A percentile compares a stretch with the other conserved stretches of the same genome.
Conservation (phyloP, 2,329 filamentous ascomycete genomes). For the Amauroascus verrucosus region DNA sequence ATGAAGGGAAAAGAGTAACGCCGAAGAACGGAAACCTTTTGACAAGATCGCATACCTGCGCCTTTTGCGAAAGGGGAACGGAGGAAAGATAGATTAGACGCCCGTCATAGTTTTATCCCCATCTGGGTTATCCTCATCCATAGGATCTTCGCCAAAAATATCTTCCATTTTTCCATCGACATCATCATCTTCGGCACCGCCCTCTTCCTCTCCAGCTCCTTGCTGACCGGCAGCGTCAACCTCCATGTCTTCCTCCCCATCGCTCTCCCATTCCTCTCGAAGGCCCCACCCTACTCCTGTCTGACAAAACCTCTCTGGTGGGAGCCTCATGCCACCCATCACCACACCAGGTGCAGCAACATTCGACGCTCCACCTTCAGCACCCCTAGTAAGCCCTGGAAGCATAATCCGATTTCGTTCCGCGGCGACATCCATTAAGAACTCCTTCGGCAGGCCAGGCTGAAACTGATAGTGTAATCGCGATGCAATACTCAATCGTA, state of each 20-base stretch:
- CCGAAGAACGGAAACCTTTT: not conserved
- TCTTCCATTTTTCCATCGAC: slow-evolving; percentile 41
- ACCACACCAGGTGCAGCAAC: slow-evolving; percentile 25
- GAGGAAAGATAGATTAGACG: slow-evolving; percentile 22
- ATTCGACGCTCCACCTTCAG: slow-evolving; percentile 18
- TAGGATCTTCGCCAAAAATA: slow-evolving; percentile 37
- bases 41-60: not conserved
- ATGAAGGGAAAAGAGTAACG: not conserved
- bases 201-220: slow-evolving; percentile 23
- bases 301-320: slow-evolving; percentile 52
- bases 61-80: not conserved
- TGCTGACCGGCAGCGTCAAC: slow-evolving; percentile 17
- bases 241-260: slow-evolving; percentile 16
- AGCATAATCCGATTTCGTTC: slow-evolving; percentile 46
- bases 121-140: slow-evolving; percentile 28
- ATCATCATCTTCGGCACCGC: slow-evolving; percentile 32
- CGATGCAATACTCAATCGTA: slow-evolving; percentile 52
- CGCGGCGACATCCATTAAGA: slow-evolving; percentile 47
- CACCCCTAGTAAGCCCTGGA: slow-evolving; percentile 45
- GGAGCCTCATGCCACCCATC: slow-evolving; percentile 47
- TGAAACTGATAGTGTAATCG: slow-evolving; percentile 52
- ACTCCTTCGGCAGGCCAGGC: slow-evolving; percentile 51
- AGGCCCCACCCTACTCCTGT: slow-evolving; percentile 48
- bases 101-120: slow-evolving; percentile 37
- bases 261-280: slow-evolving; percentile 39